Base-by-base conservation (phyloP, 768 basidiomycete species). In the Mycena alexandri region DNA sequence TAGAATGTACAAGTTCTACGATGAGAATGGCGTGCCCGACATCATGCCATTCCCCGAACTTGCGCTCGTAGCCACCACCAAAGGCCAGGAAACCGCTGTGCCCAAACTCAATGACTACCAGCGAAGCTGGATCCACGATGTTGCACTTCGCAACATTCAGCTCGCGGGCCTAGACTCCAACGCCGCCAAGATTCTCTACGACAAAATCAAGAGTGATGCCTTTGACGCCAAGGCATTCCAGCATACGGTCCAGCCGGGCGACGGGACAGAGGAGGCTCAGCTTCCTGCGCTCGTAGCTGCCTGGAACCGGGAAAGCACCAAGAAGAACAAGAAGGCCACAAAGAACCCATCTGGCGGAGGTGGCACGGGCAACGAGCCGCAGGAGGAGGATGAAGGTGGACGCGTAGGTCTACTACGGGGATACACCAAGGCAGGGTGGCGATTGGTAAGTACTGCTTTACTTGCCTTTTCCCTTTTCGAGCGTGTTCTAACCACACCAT, bases 141-240 rank as follows among this genome's bases (percentile, higher is more conserved):
- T 61, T 14, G 66, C 29, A 1, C 22, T 67, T 29, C 66, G 60
- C 17, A 21, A 34, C n/a, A 14, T 47, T 0, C 43, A 55, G 33
- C 48, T 67, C 6, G n/a, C 43, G 8, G 12, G 19, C 33, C 22
- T 60, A 6, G 2, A 41, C 13, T 2, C 19, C 5, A 61, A 61
- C 36, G 53, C 51, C 1, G 34, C 38, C n/a, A 12, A 0, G 9
- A 24, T 24, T 7, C 21, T 56, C 14, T 61, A 57, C 46, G 36
- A 51, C 22, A 8, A 42, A 21, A 34, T 67, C 3, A 67, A 67
- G 60, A 33, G 7, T 46, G 53, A 61, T 12, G 66, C 66, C 17
- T 61, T 67, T 16, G 38, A 29, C 0, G n/a, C 44, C 34, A 67
- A 67, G 52, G 66, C 66, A 24, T 67, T 67, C 38, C 36, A 61